Evolutionary conservation across 1,284 basidiomycete species (phyloP).

Genomic region (Tylopilus orsonianus): DNA sequence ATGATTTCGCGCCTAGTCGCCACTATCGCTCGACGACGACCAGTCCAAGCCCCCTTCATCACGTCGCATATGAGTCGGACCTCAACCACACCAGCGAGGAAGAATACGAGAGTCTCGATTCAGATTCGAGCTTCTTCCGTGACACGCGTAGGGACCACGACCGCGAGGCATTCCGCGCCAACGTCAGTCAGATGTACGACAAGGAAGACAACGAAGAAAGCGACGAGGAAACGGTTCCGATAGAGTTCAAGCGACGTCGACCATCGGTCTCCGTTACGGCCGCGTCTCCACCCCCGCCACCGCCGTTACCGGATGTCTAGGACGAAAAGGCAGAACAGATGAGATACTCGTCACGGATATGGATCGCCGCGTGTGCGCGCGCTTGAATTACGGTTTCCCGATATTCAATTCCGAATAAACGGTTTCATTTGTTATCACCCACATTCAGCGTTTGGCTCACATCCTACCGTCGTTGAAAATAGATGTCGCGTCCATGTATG

Average conservation of each 20-base stretch:
- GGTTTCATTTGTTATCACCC: not conserved
- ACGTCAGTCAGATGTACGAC: constrained; percentile 34
- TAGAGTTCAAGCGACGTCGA: constrained; percentile 39
- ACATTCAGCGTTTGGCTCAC: constrained; percentile 14
- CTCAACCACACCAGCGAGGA: constrained; percentile 29
- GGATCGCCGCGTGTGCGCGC: constrained; percentile 17
- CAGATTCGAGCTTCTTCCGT: constrained; percentile 37
- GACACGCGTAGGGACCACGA: constrained; percentile 28
- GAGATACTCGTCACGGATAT: constrained; percentile 10
- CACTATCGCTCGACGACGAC: constrained; percentile 36
- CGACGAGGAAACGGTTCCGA: constrained; percentile 33
- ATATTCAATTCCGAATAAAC: constrained; percentile 14
- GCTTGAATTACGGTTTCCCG: constrained; percentile 22
- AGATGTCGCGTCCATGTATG: constrained; percentile 20
- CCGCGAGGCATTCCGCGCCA: constrained; percentile 26
- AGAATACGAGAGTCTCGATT: constrained; percentile 34
- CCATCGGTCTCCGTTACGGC: constrained; percentile 35
- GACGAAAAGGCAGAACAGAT: constrained; percentile 14
- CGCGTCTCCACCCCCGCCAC: constrained; percentile 30
- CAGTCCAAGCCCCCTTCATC: constrained; percentile 45
- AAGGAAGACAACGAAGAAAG: constrained; percentile 39
- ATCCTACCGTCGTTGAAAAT: constrained; percentile 19
- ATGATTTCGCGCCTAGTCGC: constrained; percentile 28
- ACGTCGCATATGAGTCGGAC: constrained; percentile 37
- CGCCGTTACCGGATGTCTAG: constrained; percentile 20